phyloP scores from a whole-genome alignment of 768 basidiomycete species.

The Omphalotus guepiniiformis region DNA sequence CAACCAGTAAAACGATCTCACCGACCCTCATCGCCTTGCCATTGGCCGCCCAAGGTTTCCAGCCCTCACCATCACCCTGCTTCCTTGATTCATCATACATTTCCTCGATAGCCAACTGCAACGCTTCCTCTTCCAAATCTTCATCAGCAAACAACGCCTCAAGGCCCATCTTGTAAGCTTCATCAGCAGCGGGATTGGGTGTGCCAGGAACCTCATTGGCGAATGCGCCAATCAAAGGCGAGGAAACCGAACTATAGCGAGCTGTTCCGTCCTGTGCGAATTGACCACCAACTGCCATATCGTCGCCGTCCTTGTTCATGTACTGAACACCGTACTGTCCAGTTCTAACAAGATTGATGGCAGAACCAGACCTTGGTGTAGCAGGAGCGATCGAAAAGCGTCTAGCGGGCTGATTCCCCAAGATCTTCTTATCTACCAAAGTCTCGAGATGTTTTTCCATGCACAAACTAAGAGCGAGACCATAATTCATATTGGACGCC shows the following conservation, averaged over 20 bases:
- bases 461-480: constrained; percentile 41
- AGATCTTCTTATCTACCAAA: constrained; percentile 28
- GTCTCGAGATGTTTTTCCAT: constrained; percentile 44
- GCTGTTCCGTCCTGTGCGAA: constrained; percentile 62
- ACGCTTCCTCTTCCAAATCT: constrained; percentile 65
- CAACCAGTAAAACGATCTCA: constrained; percentile 74
- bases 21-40: constrained; percentile 67
- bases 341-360: constrained; percentile 18
- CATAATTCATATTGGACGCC: constrained; percentile 90
- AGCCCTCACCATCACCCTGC: constrained; percentile 33
- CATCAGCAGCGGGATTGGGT: constrained; percentile 19
- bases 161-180: constrained; percentile 4
- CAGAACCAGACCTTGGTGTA: constrained; percentile 21
- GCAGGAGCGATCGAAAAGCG: not conserved
- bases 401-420: constrained; percentile 9
- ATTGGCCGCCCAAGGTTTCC: constrained; percentile 72
- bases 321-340: constrained; percentile 61
- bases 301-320: constrained; percentile 61
- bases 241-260: too few relatives aligned
- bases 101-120: constrained; percentile 72
- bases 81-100: constrained; percentile 46
- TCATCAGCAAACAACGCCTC: constrained; percentile 32
- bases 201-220: constrained; percentile 14
- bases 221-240: not conserved
- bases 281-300: constrained; percentile 30